Base-by-base conservation (phyloP, 202 grass and related monocot genomes). In the Elaeis oleifera region DNA sequence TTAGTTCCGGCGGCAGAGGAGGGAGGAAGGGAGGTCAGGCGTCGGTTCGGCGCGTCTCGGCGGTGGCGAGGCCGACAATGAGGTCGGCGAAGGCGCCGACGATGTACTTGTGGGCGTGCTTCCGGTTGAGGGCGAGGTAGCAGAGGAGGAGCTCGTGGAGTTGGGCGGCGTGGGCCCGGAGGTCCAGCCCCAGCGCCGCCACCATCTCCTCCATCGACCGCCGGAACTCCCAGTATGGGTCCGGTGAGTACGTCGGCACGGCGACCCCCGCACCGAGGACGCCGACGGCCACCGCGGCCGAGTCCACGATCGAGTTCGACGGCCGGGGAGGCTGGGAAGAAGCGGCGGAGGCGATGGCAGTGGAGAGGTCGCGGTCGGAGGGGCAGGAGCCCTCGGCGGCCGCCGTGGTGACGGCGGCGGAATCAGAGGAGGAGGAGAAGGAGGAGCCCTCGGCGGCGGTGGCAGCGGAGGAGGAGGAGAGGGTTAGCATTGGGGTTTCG, bases 181-280 rank as follows among this genome's bases (percentile, higher is more conserved):
- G 18, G 18, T 56, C 53, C 17, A 56, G 53, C 53, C 21, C 9
- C 53, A 56, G 53, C 53, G 53, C 53, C 4, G n/a, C 53, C 53
- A 55, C 53, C 53, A 55, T 55, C 53, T 55, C 53, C 18, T 55
- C 53, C 53, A 55, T 55, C 53, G 53, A 55, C 53, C 53, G 53
- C 17, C 53, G 53, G 53, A 55, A 55, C 53, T 56, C 53, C 53
- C 53, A 56, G 53, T 56, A 56, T 5, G 53, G 53, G 53, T 56
- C 53, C 4, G 53, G 53, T 4, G 53, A 18, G 53, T 56, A 56
- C 53, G 53, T 56, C 17, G 18, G 53, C 53, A 56, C 53, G 19
- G 53, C 53, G 53, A 56, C 53, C 6, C 53, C 53, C 7, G 53
- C 18, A 3, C 53, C 53, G 53, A 56, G 3, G 53, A 18, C 53